Evolutionary conservation across 345 rosid genomes (phyloP).

Genomic region (Leavenworthia alabamica): DNA sequence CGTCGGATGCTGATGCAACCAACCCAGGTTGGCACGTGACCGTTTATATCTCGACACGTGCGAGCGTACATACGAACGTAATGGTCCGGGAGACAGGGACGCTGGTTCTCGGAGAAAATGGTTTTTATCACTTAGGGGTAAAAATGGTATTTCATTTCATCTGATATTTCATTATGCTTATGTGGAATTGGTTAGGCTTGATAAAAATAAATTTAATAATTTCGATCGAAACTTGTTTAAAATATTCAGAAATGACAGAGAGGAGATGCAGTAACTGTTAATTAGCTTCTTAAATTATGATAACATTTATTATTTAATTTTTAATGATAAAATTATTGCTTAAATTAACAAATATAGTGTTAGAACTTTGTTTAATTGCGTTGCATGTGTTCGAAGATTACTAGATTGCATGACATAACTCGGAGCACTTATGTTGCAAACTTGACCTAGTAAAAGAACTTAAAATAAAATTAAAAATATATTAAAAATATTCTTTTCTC

Average conservation of each 20-base stretch:
- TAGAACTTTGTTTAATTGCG: background rate
- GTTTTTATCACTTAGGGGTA: background rate
- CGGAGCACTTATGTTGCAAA: background rate
- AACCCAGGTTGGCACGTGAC: slow-evolving; percentile 34
- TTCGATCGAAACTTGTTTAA: background rate
- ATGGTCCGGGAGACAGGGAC: slow-evolving; percentile 31
- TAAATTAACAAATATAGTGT: background rate
- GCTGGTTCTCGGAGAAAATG: slow-evolving; percentile 11
- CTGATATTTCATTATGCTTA: background rate
- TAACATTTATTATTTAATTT: too few species aligned
- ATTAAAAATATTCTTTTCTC: background rate
- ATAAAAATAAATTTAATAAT: background rate
- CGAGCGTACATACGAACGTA: slow-evolving; percentile 14
- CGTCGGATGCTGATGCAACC: slow-evolving; percentile 42
- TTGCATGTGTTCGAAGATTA: too few species aligned
- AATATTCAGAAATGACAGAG: slow-evolving; percentile 8
- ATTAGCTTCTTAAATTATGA: too few species aligned
- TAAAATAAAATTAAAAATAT: background rate
- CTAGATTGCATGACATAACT: slow-evolving; percentile 1
- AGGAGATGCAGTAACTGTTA: slow-evolving; percentile 12
- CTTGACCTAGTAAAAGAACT: background rate
- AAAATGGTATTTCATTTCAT: too few species aligned
- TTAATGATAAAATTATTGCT: too few species aligned
- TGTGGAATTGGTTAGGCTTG: background rate
- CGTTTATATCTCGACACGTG: slow-evolving; percentile 25